A percentile compares a stretch with the other conserved stretches of the same genome.
Evolutionary conservation across 164 flowering plant species (phyloP).

Genomic region (Vitis riparia): DNA sequence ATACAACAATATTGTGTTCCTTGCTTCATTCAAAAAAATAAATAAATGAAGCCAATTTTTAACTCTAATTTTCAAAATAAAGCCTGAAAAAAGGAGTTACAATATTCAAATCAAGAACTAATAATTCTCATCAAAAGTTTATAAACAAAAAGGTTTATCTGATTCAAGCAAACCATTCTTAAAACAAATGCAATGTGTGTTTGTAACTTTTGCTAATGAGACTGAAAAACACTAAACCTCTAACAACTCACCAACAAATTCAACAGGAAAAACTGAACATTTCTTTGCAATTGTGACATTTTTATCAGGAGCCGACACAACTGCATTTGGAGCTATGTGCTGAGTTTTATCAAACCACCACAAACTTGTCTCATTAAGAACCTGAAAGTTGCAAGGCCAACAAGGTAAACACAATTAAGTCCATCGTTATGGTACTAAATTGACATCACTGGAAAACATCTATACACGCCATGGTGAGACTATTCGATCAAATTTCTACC

Average conservation of each 20-base stretch:
- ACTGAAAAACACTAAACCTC: not conserved
- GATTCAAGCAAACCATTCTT: too few species aligned
- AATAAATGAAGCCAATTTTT: not conserved
- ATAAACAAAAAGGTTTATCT: not conserved
- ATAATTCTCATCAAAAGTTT: not conserved
- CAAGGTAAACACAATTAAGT: not conserved
- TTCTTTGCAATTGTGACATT: constrained; percentile 95
- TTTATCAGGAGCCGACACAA: constrained; percentile 72
- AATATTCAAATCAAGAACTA: not conserved
- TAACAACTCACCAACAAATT: constrained; percentile 84
- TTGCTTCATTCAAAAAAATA: too few species aligned
- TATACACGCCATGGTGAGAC: not conserved
- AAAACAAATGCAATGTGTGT: too few species aligned
- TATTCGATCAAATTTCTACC: not conserved
- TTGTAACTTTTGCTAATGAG: not conserved
- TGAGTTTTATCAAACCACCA: constrained; percentile 93
- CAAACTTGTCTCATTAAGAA: constrained; percentile 88
- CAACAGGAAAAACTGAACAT: constrained; percentile 92
- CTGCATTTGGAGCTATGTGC: constrained; percentile 80
- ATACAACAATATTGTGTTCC: too few species aligned
- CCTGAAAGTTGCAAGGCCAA: constrained; percentile 39
- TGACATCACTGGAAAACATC: too few species aligned
- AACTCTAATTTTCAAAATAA: too few species aligned
- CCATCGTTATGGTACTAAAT: too few species aligned
- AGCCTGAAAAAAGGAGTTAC: too few species aligned